These are phyloP conservation scores for Nyctanthes arbortristis DNA, from an alignment of 257 asterid genomes.

Conservation along the genomic window DNA sequence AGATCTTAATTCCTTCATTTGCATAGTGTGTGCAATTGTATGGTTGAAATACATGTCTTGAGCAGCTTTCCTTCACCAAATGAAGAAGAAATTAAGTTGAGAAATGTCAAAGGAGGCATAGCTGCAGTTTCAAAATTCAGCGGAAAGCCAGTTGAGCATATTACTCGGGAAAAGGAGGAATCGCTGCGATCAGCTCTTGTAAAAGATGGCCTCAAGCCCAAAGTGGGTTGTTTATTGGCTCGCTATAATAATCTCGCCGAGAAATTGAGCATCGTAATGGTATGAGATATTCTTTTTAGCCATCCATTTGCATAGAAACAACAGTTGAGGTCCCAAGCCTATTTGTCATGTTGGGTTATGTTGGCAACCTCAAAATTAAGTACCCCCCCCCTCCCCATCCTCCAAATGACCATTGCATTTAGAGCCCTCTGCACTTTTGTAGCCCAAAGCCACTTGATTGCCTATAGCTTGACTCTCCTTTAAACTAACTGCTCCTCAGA, in stretches of 20 bases:
- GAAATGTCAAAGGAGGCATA: conserved; percentile 70
- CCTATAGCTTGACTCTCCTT: no score
- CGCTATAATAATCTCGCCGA: conserved; percentile 87
- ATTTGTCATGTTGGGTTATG: not conserved
- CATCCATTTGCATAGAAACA: not conserved
- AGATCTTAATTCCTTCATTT: not conserved
- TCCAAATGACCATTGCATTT: no score
- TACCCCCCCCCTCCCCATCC: no score
- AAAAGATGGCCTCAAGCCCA: conserved; percentile 58
- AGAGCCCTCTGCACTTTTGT: no score
- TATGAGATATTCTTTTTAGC: conserved; percentile 21
- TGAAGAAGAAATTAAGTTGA: conserved; percentile 56
- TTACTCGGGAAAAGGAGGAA: conserved; percentile 66
- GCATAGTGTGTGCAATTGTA: not conserved
- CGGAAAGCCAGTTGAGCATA: conserved; percentile 68
- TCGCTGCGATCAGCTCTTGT: conserved; percentile 42
- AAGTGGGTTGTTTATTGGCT: conserved; percentile 68
- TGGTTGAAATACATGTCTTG: not conserved
- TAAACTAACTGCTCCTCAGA: no score
- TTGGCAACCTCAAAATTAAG: no score
- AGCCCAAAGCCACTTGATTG: no score
- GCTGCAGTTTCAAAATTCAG: conserved; percentile 84
- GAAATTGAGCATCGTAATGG: conserved; percentile 72
- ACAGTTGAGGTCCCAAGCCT: no score
- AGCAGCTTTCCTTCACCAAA: conserved; percentile 77